Evolutionary conservation across 169 alveolate genomes (phyloP).

Genomic region (Plasmodium billcollinsi): DNA sequence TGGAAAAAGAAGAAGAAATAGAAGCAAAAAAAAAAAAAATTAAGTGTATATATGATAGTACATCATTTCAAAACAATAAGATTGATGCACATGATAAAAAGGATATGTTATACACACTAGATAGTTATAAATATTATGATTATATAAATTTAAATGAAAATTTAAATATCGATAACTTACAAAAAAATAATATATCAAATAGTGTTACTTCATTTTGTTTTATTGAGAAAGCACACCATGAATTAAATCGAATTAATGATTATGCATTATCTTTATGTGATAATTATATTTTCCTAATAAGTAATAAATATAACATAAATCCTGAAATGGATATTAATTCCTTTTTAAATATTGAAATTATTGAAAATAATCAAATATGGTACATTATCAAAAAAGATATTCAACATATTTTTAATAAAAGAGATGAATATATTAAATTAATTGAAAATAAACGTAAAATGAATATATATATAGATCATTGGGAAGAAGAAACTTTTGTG

Average conservation of each 20-base stretch:
- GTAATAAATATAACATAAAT: conserved; percentile 6
- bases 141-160: background rate
- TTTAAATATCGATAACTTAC: background rate
- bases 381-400: conserved; percentile 38
- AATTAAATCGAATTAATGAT: background rate
- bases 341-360: conserved; percentile 4
- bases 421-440: conserved; percentile 21
- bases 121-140: conserved; percentile 5
- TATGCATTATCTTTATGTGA: conserved; percentile 58
- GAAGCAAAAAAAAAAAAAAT: background rate
- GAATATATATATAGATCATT: conserved; percentile 62
- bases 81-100: background rate
- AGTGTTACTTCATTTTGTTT: conserved; percentile 42
- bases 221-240: conserved; percentile 10
- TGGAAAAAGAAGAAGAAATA: background rate
- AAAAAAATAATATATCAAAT: background rate
- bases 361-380: conserved; percentile 53
- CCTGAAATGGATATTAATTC: conserved; percentile 27
- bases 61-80: too few species aligned
- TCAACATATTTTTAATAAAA: conserved; percentile 16
- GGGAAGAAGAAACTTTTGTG: conserved; percentile 63
- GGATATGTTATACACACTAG: background rate
- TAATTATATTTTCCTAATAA: conserved; percentile 10
- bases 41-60: background rate
- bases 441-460: conserved; percentile 47